Evolutionary conservation across 1,139 yeast species (phyloP).

Genomic region (Zygosaccharomyces sapae): DNA sequence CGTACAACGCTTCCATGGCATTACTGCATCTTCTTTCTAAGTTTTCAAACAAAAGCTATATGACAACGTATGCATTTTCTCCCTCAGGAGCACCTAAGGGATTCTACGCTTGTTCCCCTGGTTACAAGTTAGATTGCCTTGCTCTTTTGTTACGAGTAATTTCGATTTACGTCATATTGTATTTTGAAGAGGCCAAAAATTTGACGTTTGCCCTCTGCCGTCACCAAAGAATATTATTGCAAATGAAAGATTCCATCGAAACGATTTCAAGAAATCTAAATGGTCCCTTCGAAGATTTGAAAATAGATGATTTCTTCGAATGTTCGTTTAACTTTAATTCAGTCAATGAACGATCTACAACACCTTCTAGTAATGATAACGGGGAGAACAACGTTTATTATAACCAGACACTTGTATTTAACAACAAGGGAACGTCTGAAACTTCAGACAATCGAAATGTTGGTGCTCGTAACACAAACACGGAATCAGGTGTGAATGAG

Average conservation of each 20-base stretch:
- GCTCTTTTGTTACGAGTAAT: conserved; percentile 55
- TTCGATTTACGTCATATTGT: conserved; percentile 47
- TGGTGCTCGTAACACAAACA: conserved; percentile 17
- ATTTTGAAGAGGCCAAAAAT: conserved; percentile 51
- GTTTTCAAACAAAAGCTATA: conserved; percentile 25
- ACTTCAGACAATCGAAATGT: not conserved
- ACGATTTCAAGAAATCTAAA: conserved; percentile 23
- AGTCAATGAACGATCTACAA: not conserved
- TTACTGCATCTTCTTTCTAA: conserved; percentile 51
- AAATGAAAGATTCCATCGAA: conserved; percentile 29
- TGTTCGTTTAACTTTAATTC: not conserved
- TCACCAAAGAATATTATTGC: conserved; percentile 38
- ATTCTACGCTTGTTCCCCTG: conserved; percentile 26
- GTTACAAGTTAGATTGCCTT: conserved; percentile 52
- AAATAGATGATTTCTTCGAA: conserved; percentile 10
- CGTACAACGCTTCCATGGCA: conserved; percentile 57
- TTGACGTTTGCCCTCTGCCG: conserved; percentile 51
- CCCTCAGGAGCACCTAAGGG: conserved; percentile 13
- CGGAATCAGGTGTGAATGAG: conserved; percentile 16
- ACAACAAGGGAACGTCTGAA: not conserved
- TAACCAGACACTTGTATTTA: not conserved
- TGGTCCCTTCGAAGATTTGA: not conserved
- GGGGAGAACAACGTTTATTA: not conserved
- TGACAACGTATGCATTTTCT: conserved; percentile 21
- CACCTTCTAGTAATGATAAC: not conserved